Percentiles rank a stretch among this genome's conserved stretches.
Conservation (phyloP, 495 filamentous ascomycete species). For the Amniculicola lignicola region DNA sequence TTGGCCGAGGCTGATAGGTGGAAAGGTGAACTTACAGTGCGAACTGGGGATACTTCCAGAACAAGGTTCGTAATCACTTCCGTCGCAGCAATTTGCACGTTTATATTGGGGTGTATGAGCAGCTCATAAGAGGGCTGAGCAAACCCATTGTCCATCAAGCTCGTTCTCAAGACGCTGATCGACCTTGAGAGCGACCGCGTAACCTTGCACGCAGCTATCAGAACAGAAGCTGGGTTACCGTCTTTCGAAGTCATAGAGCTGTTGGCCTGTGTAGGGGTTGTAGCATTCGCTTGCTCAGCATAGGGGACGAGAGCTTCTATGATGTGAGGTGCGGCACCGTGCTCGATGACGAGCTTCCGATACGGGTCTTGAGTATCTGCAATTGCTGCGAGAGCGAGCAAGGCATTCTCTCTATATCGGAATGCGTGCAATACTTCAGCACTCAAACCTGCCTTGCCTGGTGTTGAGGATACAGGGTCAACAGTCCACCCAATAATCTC, state of each 20-base stretch:
- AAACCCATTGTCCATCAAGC: constrained; percentile 79
- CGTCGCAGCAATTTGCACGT: constrained; percentile 82
- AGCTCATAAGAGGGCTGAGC: constrained; percentile 75
- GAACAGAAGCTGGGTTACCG: constrained; percentile 59
- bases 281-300: constrained; percentile 33
- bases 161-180: constrained; percentile 77
- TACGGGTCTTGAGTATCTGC: constrained; percentile 79
- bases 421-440: constrained; percentile 67
- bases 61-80: constrained; percentile 79
- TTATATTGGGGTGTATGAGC: constrained; percentile 68
- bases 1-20: neutral
- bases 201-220: constrained; percentile 81
- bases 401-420: constrained; percentile 70
- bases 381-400: constrained; percentile 75
- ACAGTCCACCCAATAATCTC: constrained; percentile 6
- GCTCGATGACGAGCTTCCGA: constrained; percentile 76
- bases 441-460: constrained; percentile 62
- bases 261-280: constrained; percentile 39
- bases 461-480: constrained; percentile 36
- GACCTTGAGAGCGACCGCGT: constrained; percentile 76
- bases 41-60: constrained; percentile 85
- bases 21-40: constrained; percentile 57
- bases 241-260: constrained; percentile 34
- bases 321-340: constrained; percentile 73
- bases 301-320: constrained; percentile 74